Conservation (phyloP, 345 rosid genomes). For the Aquilaria sinensis region DNA sequence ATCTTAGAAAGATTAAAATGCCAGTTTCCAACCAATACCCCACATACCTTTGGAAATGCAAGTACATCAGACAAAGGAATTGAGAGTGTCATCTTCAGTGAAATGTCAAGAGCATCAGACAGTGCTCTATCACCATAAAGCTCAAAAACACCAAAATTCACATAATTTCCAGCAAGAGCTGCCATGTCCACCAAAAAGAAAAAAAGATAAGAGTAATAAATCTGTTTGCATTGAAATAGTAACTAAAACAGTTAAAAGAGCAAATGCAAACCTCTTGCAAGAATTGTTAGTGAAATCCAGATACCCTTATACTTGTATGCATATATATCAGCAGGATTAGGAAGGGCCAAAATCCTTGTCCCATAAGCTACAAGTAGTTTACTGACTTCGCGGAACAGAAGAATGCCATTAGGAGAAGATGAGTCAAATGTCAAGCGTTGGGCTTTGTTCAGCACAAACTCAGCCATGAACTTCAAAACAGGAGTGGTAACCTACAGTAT, state of each 20-base stretch:
- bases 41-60: slow-evolving; percentile 85
- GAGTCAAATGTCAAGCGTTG: slow-evolving; percentile 95
- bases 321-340: slow-evolving; percentile 90
- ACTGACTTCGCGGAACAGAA: slow-evolving; percentile 99
- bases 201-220: neutral
- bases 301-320: slow-evolving; percentile 97
- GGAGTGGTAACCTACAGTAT: slow-evolving; percentile 89
- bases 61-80: slow-evolving; percentile 89
- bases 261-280: slow-evolving; percentile 73
- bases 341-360: slow-evolving; percentile 87
- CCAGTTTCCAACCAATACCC: slow-evolving; percentile 1
- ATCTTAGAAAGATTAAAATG: neutral
- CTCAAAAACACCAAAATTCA: slow-evolving; percentile 96
- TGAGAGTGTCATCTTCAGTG: slow-evolving; percentile 83
- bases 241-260: slow-evolving; percentile 3
- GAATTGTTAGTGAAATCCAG: slow-evolving; percentile 88
- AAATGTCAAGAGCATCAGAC: slow-evolving; percentile 85
- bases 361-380: slow-evolving; percentile 94
- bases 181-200: slow-evolving; percentile 24
- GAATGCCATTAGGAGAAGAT: slow-evolving; percentile 98
- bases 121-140: slow-evolving; percentile 98
- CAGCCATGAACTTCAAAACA: slow-evolving; percentile 92
- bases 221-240: neutral
- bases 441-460: slow-evolving; percentile 94
- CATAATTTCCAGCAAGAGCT: slow-evolving; percentile 94